These are phyloP conservation scores for Blattamonas nauphoetae DNA, from an alignment of 78 protist species.

Conservation along the genomic window DNA sequence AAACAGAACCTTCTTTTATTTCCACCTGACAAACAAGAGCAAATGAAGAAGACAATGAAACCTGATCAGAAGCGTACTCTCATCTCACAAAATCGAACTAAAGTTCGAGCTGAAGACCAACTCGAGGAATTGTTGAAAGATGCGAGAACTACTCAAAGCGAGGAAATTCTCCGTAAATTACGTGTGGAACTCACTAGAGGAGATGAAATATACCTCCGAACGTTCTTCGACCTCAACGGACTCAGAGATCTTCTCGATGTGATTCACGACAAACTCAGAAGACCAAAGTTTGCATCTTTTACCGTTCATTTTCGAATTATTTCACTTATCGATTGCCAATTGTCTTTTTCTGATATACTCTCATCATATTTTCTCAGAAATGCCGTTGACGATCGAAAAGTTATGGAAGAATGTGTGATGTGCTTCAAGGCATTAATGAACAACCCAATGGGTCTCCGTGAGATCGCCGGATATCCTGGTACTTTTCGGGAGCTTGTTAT, in stretches of 20 bases:
- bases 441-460: background rate
- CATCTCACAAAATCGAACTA: background rate
- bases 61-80: background rate
- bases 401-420: background rate
- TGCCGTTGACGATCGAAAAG: background rate
- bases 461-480: background rate
- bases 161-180: background rate
- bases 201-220: background rate
- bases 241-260: background rate
- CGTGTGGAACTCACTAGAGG: background rate
- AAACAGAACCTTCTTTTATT: background rate
- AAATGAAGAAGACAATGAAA: background rate
- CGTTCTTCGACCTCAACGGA: background rate
- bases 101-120: background rate
- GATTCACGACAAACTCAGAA: background rate
- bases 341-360: too few relatives aligned
- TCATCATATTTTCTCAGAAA: background rate
- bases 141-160: background rate
- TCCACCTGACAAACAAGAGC: background rate
- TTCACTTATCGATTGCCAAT: background rate
- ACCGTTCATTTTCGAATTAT: background rate
- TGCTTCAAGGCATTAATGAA: background rate
- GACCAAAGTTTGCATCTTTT: background rate
- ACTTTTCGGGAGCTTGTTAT: background rate
- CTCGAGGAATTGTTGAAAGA: background rate